Base-by-base conservation (phyloP, 768 basidiomycete genomes). In the Mycena capillaripes region DNA sequence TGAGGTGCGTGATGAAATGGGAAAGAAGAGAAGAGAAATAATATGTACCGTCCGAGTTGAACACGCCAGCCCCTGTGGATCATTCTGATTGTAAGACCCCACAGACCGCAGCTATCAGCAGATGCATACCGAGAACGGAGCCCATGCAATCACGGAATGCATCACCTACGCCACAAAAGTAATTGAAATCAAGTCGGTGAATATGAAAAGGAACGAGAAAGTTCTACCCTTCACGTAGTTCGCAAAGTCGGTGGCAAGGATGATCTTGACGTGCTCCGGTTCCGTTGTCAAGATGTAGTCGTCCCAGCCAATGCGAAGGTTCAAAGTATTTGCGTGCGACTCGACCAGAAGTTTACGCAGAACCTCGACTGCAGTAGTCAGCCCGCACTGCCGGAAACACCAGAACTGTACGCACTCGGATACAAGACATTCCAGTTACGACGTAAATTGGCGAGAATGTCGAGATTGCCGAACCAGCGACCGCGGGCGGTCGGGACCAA, bases 31-130 rank as follows among this genome's bases (percentile, higher is more conserved):
- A 14, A 17, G n/a, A n/a, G n/a, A n/a, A 42, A 21, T 19, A 58
- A 21, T 6, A 32, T n/a, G 11, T 3, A 88, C 89, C 90, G 77
- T 91, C 89, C 5, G 86, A 85, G 75, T 90, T 90, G 80, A 92
- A 92, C 0, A 92, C 87, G 0, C 91, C 91, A 3, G 84, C 82
- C 0, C 90, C 91, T 19, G 90, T 78, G 11, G 87, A 74, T n/a
- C 19, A 12, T 34, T 17, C 80, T 30, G 76, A n/a, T 1, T 63
- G 52, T 63, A 25, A 46, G 53, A 29, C 60, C 2, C 3, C 4
- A 30, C 21, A 21, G 2, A 30, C 21, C 19, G 2, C 6, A 19
- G 38, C 9, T 34, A 9, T 34, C 7, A 21, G 21, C 38, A 21
- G 19, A 19, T n/a, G 23, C 61, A 30, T 65, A 69, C 72, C 72